Base-by-base conservation (phyloP, 2,329 filamentous ascomycete genomes). In the Aspergillus pseudonomiae region DNA sequence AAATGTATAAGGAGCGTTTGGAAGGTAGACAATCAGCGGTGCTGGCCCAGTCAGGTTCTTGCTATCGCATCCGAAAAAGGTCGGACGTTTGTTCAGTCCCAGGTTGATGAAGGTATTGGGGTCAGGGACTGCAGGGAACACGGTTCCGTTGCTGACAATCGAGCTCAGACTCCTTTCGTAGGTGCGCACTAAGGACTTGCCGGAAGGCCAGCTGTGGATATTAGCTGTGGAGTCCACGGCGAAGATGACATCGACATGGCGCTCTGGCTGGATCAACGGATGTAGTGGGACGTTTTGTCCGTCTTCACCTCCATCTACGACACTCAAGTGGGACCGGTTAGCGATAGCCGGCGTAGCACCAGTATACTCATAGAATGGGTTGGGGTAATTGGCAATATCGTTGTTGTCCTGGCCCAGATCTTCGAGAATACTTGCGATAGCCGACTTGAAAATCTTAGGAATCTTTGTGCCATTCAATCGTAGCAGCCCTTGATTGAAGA, bases 291-390 rank as follows among this genome's bases (percentile, higher is more conserved):
- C 88, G 74, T 95, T 95, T 71, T 96, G 90, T 1, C 87, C 74
- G 75, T 94, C 91, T 71, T 91, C 86, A 11, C 92, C 91, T 41
- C 92, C 91, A 67, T 94, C 91, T 3, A 92, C 90, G 6, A 93
- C 83, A 1, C 86, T 88, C 5, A 94, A 83, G 24, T 85, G 78
- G 9, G 77, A 70, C 4, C 79, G 77, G 14, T 81, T 68, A 0
- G 86, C 82, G 64, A 85, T 86, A 1, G 77, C 81, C 91, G 76
- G 92, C 6, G 82, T 84, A 7, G 75, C 77, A 28, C 85, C 83
- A 71, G 88, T 84, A 75, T 85, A 93, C 50, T 81, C 77, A 70
- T 82, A 88, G 80, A 94, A 94, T 0, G 91, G 91, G 74, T 94
- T 94, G 0, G 90, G 89, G 75, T 87, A 94, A 65, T 88, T 85